Conservation (phyloP, 345 rosid species). For the Anastatica hierochuntica region DNA sequence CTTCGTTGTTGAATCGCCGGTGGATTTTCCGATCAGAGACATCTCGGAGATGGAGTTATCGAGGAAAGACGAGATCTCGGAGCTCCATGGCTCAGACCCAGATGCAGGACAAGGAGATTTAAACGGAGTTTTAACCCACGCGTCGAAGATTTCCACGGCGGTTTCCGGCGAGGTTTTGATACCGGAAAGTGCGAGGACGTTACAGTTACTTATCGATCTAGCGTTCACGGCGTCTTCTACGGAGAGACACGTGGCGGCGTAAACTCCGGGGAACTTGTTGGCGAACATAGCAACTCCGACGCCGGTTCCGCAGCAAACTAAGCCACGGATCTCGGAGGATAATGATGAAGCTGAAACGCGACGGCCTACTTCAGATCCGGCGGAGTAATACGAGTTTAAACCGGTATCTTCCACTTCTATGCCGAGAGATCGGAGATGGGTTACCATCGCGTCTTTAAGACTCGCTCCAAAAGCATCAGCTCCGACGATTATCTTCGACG, state of each 20-base stretch:
- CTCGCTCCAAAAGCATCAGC: conserved; percentile 58
- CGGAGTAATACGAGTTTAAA: conserved; percentile 61
- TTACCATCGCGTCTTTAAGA: conserved; percentile 56
- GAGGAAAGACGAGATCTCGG: conserved; percentile 40
- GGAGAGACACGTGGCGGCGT: conserved; percentile 68
- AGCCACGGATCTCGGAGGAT: conserved; percentile 42
- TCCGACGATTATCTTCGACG: conserved; percentile 49
- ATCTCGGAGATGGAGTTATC: conserved; percentile 46
- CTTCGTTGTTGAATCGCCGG: neutral
- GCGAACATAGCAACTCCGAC: conserved; percentile 79
- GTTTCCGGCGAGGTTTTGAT: conserved; percentile 40
- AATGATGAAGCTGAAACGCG: conserved; percentile 50
- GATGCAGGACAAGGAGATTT: conserved; percentile 81
- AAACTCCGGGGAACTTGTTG: conserved; percentile 80
- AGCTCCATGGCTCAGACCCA: conserved; percentile 47
- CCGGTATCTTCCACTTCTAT: conserved; percentile 79
- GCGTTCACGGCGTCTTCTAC: conserved; percentile 54
- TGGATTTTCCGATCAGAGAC: conserved; percentile 36
- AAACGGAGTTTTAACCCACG: conserved; percentile 64
- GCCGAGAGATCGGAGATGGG: conserved; percentile 67
- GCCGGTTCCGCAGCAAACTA: conserved; percentile 74
- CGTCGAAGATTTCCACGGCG: conserved; percentile 52
- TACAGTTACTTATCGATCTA: conserved; percentile 70
- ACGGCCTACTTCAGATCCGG: conserved; percentile 79
- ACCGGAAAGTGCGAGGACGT: conserved; percentile 77